Percentiles rank a stretch among this genome's conserved stretches.
Evolutionary conservation across 345 rosid species (phyloP).

Genomic region (Pistacia vera): DNA sequence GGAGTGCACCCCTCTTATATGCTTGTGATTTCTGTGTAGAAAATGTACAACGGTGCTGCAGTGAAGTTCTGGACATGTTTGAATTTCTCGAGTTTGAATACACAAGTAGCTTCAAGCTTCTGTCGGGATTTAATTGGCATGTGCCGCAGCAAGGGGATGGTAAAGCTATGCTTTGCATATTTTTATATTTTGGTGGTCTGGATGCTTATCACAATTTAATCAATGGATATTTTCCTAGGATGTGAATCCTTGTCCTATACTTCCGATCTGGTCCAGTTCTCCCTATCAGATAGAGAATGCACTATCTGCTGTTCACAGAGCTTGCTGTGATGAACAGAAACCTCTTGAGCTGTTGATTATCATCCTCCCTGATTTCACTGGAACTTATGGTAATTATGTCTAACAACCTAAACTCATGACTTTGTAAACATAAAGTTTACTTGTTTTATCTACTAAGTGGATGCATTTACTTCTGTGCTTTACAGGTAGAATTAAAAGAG

Average conservation of each 20-base stretch:
- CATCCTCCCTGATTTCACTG: constrained; percentile 61
- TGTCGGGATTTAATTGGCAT: constrained; percentile 47
- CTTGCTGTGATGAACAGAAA: constrained; percentile 15
- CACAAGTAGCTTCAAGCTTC: constrained; percentile 35
- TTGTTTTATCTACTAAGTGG: background rate
- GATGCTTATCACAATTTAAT: background rate
- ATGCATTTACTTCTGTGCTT: background rate
- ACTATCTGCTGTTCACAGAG: constrained; percentile 38
- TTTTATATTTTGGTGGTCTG: background rate
- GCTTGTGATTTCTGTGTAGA: constrained; percentile 35
- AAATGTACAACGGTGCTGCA: constrained; percentile 71
- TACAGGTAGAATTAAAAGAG: constrained; percentile 60
- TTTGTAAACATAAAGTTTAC: background rate
- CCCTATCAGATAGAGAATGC: constrained; percentile 47
- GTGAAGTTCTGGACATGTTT: constrained; percentile 67
- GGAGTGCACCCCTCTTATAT: background rate
- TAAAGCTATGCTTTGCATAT: constrained; percentile 17
- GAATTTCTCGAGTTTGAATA: constrained; percentile 43
- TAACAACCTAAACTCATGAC: background rate
- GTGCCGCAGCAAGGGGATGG: constrained; percentile 81
- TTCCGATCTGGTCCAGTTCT: constrained; percentile 32
- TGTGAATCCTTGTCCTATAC: constrained; percentile 38
- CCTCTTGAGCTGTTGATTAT: constrained; percentile 59
- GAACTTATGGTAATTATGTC: constrained; percentile 55
- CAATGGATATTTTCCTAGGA: constrained; percentile 29